A percentile compares a stretch with the other conserved stretches of the same genome.
Conservation (phyloP, 1,139 yeast genomes). For the Wickerhamiella pararugosa region DNA sequence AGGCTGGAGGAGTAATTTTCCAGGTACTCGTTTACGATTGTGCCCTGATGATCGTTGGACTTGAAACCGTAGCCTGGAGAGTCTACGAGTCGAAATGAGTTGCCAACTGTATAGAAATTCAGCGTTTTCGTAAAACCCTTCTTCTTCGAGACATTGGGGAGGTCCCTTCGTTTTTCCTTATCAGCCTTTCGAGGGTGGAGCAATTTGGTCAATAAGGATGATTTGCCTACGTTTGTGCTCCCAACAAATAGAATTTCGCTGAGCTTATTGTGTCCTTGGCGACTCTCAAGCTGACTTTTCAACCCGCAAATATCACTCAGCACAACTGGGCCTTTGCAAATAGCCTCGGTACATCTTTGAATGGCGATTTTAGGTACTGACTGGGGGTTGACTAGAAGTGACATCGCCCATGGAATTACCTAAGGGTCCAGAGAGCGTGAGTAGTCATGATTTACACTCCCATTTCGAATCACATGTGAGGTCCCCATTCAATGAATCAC, state of each 20-base stretch:
- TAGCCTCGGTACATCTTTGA: conserved; percentile 13
- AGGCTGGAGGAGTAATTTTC: conserved; percentile 34
- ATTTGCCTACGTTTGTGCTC: conserved; percentile 73
- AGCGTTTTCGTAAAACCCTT: conserved; percentile 60
- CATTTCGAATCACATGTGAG: too few relatives aligned
- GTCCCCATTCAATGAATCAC: too few relatives aligned
- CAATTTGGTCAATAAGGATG: conserved; percentile 48
- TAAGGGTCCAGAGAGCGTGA: too few relatives aligned
- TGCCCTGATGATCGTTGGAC: conserved; percentile 46
- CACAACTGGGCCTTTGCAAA: conserved; percentile 9
- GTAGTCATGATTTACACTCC: too few relatives aligned
- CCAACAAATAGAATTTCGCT: conserved; percentile 71
- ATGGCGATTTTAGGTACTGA: conserved; percentile 5
- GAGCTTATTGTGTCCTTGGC: conserved; percentile 5
- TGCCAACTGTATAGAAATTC: conserved; percentile 55
- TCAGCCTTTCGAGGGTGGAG: conserved; percentile 20
- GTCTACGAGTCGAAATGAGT: conserved; percentile 51
- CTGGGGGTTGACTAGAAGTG: too few relatives aligned
- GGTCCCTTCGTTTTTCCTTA: conserved; percentile 27
- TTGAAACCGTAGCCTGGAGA: conserved; percentile 84
- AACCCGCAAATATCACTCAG: conserved; percentile 14
- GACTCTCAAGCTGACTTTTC: conserved; percentile 8
- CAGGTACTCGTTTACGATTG: conserved; percentile 48
- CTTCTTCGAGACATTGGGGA: conserved; percentile 44
- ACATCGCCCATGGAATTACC: too few relatives aligned